A percentile compares a stretch with the other conserved stretches of the same genome.
Conservation (phyloP, 306 rosid species). For the Gillenia trifoliata region DNA sequence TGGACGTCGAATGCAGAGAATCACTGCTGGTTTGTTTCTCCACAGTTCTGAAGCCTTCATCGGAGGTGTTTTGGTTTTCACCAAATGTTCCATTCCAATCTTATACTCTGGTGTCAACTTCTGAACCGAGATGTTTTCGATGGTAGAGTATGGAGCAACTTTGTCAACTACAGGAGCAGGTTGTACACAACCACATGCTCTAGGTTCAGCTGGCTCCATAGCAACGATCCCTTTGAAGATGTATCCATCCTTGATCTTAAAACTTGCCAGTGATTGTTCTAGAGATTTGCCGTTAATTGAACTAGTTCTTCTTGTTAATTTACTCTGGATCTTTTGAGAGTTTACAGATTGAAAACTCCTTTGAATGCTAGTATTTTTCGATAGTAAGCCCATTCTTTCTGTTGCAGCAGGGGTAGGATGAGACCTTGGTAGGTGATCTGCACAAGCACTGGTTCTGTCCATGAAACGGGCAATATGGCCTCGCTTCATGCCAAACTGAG, state of each 20-base stretch:
- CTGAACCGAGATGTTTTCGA: constrained; percentile 68
- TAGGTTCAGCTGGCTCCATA: constrained; percentile 59
- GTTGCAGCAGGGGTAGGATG: constrained; percentile 25
- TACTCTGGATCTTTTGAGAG: constrained; percentile 26
- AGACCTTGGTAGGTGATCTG: constrained; percentile 26
- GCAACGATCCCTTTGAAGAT: constrained; percentile 77
- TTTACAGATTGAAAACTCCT: constrained; percentile 29
- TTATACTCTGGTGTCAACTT: constrained; percentile 76
- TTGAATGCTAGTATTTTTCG: constrained; percentile 32
- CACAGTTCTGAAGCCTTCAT: constrained; percentile 73
- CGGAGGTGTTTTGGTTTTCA: constrained; percentile 75
- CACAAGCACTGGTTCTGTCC: constrained; percentile 39
- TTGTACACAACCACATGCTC: constrained; percentile 69
- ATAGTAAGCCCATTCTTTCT: constrained; percentile 27
- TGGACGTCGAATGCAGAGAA: constrained; percentile 82
- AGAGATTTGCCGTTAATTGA: constrained; percentile 31
- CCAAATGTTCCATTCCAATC: constrained; percentile 73
- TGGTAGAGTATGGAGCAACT: constrained; percentile 56
- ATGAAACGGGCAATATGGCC: constrained; percentile 81
- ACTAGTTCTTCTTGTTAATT: constrained; percentile 25
- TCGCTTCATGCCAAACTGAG: constrained; percentile 70
- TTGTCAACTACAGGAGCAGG: constrained; percentile 56
- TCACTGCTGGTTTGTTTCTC: constrained; percentile 61
- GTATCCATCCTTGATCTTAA: constrained; percentile 64
- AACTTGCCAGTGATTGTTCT: constrained; percentile 46